Evolutionary conservation across 163 green algal species (phyloP).

Genomic region (Scenedesmus sp.): DNA sequence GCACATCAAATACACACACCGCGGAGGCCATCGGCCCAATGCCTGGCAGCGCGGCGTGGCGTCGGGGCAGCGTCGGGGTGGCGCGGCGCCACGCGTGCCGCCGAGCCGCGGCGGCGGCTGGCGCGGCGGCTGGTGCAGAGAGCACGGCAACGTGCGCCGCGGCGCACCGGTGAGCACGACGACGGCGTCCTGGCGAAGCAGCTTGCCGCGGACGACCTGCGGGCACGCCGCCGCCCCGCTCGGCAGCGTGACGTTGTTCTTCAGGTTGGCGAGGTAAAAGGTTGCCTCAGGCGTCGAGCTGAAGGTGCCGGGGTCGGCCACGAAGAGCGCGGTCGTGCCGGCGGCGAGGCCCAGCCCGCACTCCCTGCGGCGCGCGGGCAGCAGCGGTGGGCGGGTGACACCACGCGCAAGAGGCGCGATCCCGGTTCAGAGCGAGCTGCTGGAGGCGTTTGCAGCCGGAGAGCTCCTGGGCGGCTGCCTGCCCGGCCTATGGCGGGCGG

Average conservation of each 20-base stretch:
- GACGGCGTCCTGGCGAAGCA: constrained; percentile 56
- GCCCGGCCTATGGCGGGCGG: too few species aligned
- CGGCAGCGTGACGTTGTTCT: background rate
- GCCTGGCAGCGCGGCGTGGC: constrained; percentile 45
- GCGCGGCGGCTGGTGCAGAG: too few species aligned
- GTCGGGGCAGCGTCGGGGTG: too few species aligned
- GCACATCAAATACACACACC: constrained; percentile 65
- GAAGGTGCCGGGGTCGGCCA: constrained; percentile 33
- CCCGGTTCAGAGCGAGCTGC: too few species aligned
- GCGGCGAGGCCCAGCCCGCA: background rate
- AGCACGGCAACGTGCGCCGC: background rate
- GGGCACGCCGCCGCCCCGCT: constrained; percentile 5
- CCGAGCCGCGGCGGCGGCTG: too few species aligned
- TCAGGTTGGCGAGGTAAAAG: constrained; percentile 34
- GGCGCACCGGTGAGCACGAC: constrained; percentile 61
- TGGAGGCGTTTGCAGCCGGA: too few species aligned
- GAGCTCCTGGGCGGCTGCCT: too few species aligned
- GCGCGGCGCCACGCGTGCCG: too few species aligned
- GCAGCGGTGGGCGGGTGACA: too few species aligned
- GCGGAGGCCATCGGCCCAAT: constrained; percentile 62
- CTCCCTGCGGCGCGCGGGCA: background rate
- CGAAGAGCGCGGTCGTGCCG: constrained; percentile 26
- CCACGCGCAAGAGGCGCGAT: too few species aligned
- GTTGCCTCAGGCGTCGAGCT: background rate
- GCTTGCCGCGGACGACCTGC: constrained; percentile 21